Base-by-base conservation (phyloP, 805 yeast genomes). In the Starmera caribaea region DNA sequence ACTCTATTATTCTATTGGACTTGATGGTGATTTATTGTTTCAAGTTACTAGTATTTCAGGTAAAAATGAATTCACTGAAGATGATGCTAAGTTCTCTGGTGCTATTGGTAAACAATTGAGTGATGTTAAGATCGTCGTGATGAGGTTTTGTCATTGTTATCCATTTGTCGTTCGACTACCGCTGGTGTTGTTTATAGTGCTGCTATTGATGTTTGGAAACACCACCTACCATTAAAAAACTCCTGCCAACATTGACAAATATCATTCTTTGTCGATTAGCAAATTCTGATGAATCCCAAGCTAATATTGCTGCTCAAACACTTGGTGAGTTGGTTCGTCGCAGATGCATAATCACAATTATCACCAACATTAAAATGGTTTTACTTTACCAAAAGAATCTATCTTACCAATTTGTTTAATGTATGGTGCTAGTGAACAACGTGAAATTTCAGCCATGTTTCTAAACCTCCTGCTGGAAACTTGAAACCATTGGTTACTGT, bases 121-220 rank as follows among this genome's bases (percentile, higher is more conserved):
- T 39, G 90, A 82, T 80, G 5, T 76, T 92, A 53, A 48, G 94
- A 83, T 6, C 84, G 96, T 56, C 81, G 97, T 55, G 95, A 88
- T 58, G 76, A 87, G 42, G 73, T 92, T 32, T 67, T 92, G 50
- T 75, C 97, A 1, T 69, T 89, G n/a, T 67, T 92, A 49, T 92
- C 88, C 60, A 79, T 92, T 29, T 89, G 97, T 61, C 88, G 98
- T 60, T 85, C 95, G 12, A 98, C 92, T 66, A 75, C 79, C 32
- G 75, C 92, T 31, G 86, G 86, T 49, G 71, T 79, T 48, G 99
- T 92, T 24, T 79, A 97, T 52, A 78, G 78, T 47, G 84, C 95
- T 21, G 80, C 97, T 11, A 76, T 86, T 43, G 96, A 92, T 52
- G 87, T 92, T 36, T 92, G 99, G 99, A 89, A 89, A 92, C 98